Base-by-base conservation (phyloP, 768 basidiomycete species). In the Tulasnella sp. region DNA sequence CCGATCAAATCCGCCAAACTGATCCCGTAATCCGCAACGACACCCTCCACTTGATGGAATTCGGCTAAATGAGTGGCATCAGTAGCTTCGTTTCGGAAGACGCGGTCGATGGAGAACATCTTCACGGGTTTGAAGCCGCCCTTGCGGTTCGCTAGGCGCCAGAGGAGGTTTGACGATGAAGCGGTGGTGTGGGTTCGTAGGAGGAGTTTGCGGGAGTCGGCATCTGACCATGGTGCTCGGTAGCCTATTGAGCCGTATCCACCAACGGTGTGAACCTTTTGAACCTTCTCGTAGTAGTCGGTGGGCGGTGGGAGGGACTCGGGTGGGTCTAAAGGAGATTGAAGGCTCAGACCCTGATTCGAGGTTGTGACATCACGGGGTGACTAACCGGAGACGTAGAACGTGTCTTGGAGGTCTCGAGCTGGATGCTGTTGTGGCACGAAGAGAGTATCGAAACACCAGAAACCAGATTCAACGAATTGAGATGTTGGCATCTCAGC, bases 1-100 rank as follows among this genome's bases (percentile, higher is more conserved):
- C 39, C 39, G 39, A 40, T 40, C 39, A 40, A 40, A 44, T 99
- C 96, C 24, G 96, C 97, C 38, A 99, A 87, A 1, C 97, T 99
- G 80, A 99, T 86, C 74, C 92, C 91, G 82, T 92, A 91, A 85
- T 99, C 98, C 14, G 98, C 98, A 38, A 99, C 96, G 71, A 99
- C 98, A 75, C 98, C 98, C 85, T 99, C 98, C n/a, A 99, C 98
- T 86, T 99, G 98, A 85, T 99, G 97, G 88, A 99, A 99, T 86
- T 99, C 98, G 5, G 98, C 98, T 81, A 99, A 84, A 88, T 99
- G 98, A 24, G 98, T 99, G 71, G 96, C 96, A 85, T 99, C 98
- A 89, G 95, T 94, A 0, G 98, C 95, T 86, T 99, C 98, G 83
- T 99, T 99, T 84, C 98, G 89, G 92, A 99, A 99, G 31, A 99